Percentiles rank a stretch among this genome's conserved stretches.
phyloP scores from a whole-genome alignment of 768 basidiomycete genomes.

The Tubosaeta sp. region DNA sequence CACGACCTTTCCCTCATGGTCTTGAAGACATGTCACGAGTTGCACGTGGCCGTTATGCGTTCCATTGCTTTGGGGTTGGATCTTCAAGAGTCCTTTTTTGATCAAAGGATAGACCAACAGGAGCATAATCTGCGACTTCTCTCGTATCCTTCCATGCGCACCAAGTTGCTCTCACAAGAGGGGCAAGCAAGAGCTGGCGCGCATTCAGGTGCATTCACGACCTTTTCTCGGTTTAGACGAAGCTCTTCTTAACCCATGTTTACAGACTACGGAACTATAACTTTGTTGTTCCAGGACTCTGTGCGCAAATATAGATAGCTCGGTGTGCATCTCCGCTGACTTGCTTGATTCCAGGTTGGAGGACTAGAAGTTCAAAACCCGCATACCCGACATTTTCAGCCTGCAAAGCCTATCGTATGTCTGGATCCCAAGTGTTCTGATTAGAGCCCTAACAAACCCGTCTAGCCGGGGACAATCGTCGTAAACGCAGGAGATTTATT shows the following conservation, averaged over 20 bases:
- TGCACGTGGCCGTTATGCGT: slow-evolving; percentile 78
- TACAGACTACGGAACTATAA: slow-evolving; percentile 79
- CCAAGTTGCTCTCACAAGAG: slow-evolving; percentile 48
- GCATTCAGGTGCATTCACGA: slow-evolving; percentile 54
- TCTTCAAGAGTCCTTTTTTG: slow-evolving; percentile 71
- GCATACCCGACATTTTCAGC: slow-evolving; percentile 64
- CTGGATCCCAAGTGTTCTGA: not conserved
- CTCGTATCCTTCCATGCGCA: slow-evolving; percentile 75
- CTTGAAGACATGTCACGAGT: slow-evolving; percentile 62
- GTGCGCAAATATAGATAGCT: slow-evolving; percentile 30
- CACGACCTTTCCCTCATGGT: slow-evolving; percentile 2
- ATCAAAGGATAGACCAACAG: slow-evolving; percentile 68
- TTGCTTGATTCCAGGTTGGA: slow-evolving; percentile 47
- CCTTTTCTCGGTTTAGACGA: not conserved
- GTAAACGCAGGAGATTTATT: slow-evolving; percentile 81
- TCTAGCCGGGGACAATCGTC: slow-evolving; percentile 73
- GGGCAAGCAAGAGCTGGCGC: slow-evolving; percentile 80
- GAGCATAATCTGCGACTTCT: slow-evolving; percentile 78
- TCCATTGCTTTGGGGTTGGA: slow-evolving; percentile 78
- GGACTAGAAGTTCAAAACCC: slow-evolving; percentile 82
- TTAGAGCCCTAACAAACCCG: slow-evolving; percentile 2
- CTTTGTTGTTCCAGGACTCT: slow-evolving; percentile 75
- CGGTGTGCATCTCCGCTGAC: not conserved
- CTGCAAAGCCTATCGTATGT: slow-evolving; percentile 73
- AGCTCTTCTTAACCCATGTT: not conserved